Base-by-base conservation (phyloP, 1,139 yeast species). In the Suhomyces ambrosiae region DNA sequence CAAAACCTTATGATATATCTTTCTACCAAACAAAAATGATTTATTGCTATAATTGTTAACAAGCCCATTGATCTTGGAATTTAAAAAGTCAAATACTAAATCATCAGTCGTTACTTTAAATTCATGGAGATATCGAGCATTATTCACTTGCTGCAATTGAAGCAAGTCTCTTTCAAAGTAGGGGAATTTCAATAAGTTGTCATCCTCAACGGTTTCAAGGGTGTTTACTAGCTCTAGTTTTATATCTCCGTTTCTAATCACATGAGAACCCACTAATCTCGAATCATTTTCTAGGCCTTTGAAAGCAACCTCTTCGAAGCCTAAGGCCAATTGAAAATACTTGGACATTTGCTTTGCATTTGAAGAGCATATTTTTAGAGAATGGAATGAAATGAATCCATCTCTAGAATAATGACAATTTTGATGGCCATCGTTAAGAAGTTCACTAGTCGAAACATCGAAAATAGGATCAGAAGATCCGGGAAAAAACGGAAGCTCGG, bases 231-330 rank as follows among this genome's bases (percentile, higher is more conserved):
- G 48, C 44, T 82, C 86, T 48, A 86, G 65, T 0, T 71, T 48
- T 4, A 82, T 73, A n/a, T 65, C 52, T 1, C 84, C 84, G 52
- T 82, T 82, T 25, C 57, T 58, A 9, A 86, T 69, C 0, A 82
- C 94, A 49, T 82, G 84, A 2, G 83, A 68, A 5, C 79, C 72
- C 9, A 79, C 56, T 9, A 68, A 60, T 36, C 76, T 68, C 4
- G 84, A 76, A 2, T 84, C 86, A 1, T 82, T 83, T 52, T 84
- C 92, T 32, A 86, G 67, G 1, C 87, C 88, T 44, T 60, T 70
- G 49, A 72, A 78, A 1, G 89, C 94, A 32, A 82, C 56, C 31
- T 74, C 77, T 19, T 64, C 50, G 55, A 86, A 86, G 0, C 94
- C 95, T 66, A 80, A 74, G 3, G 76, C 60, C 11, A 70, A 51